Base-by-base conservation (phyloP, 768 basidiomycete species). In the Leccinum uliginosum region DNA sequence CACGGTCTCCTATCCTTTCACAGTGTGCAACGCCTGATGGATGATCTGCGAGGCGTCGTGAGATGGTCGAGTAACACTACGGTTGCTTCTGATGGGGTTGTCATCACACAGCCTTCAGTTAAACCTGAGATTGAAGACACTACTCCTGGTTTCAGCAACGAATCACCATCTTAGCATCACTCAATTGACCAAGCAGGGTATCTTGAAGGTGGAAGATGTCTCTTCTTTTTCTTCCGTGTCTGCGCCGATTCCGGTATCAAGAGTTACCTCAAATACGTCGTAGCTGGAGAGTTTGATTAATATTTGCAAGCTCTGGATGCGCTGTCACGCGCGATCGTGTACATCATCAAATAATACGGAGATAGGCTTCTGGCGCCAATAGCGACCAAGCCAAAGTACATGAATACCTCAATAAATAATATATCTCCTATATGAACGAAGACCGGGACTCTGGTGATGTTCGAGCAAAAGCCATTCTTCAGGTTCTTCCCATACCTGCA, bases 301-400 rank as follows among this genome's bases (percentile, higher is more conserved):
- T 85, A 90, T 23, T 98, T 95, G 78, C 93, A 91, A 69, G 90
- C 93, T 15, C 78, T 98, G 65, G 97, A 99, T 72, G 94, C 97
- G 1, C 85, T 98, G 79, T 93, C 96, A 34, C 85, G 93, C 61
- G 79, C 98, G 59, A 93, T 99, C 62, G 89, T 93, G 35, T 93
- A 97, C 73, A 95, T 99, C 75, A 94, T 98, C 83, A 98, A 98
- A 77, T 98, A 98, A 71, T 95, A 98, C 64, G 97, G 95, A 10
- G 97, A 99, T 74, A n/a, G n/a, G 91, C 94, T 24, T 85, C 89
- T 12, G 93, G 91, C 10, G 80, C 91, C 57, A 91, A 94, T 73
- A 93, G 92, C 65, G 94, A 96, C 64, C 89, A 93, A 64, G 93
- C 94, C 17, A 97, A 97, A 71, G 91, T 95, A 12, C 91, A 96